Evolutionary conservation across 1,284 basidiomycete genomes (phyloP).

Genomic region (Boletellus deceptivus): DNA sequence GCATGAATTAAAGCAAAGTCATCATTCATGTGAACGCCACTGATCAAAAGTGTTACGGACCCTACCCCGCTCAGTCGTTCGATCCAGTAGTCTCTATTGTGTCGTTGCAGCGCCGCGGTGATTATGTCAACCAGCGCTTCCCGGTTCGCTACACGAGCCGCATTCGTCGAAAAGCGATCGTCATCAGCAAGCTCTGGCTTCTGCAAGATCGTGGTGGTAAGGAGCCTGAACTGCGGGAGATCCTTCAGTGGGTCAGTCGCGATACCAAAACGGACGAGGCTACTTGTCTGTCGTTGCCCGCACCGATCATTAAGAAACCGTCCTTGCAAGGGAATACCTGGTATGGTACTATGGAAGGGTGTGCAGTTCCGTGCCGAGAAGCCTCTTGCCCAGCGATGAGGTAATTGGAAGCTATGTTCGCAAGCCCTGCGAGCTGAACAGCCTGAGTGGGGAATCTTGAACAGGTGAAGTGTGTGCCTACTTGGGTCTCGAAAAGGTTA

Average conservation of each 20-base stretch:
- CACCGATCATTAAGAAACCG: slow-evolving; percentile 92
- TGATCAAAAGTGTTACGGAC: slow-evolving; percentile 39
- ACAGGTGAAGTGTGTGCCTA: slow-evolving; percentile 32
- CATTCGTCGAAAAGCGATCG: slow-evolving; percentile 71
- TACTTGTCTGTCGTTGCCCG: slow-evolving; percentile 88
- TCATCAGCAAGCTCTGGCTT: slow-evolving; percentile 57
- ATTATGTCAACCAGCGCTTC: slow-evolving; percentile 73
- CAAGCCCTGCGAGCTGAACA: slow-evolving; percentile 81
- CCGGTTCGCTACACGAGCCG: slow-evolving; percentile 75
- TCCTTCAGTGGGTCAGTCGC: slow-evolving; percentile 11
- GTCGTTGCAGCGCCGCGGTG: slow-evolving; percentile 55
- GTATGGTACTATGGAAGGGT: slow-evolving; percentile 90
- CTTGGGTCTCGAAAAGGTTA: slow-evolving; percentile 85
- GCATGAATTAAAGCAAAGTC: slow-evolving; percentile 1
- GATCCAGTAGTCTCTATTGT: slow-evolving; percentile 72
- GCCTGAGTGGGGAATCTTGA: neutral
- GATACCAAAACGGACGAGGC: slow-evolving; percentile 5
- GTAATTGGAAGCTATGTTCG: slow-evolving; percentile 93
- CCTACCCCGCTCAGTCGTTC: slow-evolving; percentile 71
- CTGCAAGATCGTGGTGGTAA: slow-evolving; percentile 60
- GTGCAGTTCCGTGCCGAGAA: slow-evolving; percentile 85
- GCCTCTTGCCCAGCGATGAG: slow-evolving; percentile 87
- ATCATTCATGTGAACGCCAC: slow-evolving; percentile 7
- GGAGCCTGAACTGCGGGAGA: slow-evolving; percentile 60
- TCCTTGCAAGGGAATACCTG: slow-evolving; percentile 88